phyloP scores from a whole-genome alignment of 176 grass and related monocot species.

The Hordeum vulgare region DNA sequence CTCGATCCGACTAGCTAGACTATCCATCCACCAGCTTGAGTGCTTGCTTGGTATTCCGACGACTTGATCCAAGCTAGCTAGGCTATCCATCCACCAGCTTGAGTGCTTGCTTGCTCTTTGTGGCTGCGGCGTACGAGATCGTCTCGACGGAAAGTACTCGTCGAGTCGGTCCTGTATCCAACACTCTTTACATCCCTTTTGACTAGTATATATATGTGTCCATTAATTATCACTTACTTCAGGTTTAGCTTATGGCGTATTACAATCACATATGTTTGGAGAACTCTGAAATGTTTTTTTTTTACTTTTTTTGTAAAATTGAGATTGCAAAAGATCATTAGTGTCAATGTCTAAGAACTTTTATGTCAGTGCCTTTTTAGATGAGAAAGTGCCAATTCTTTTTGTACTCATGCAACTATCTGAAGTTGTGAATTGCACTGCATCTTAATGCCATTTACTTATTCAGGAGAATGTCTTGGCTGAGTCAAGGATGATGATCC shows the following conservation, averaged over 20 bases:
- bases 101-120: too few relatives aligned
- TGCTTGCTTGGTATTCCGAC: too few relatives aligned
- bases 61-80: too few relatives aligned
- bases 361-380: background rate
- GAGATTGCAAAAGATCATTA: background rate
- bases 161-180: too few relatives aligned
- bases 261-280: background rate
- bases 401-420: too few relatives aligned
- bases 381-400: background rate
- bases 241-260: background rate
- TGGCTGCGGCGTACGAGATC: too few relatives aligned
- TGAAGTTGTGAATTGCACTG: background rate
- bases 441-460: background rate
- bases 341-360: background rate
- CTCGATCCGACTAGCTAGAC: too few relatives aligned
- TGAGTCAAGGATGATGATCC: conserved; percentile 94
- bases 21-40: too few relatives aligned
- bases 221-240: background rate
- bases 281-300: background rate
- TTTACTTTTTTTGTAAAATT: background rate
- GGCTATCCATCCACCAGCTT: too few relatives aligned
- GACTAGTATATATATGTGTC: too few relatives aligned
- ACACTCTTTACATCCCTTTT: too few relatives aligned
- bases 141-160: too few relatives aligned
- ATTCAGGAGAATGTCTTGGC: conserved; percentile 77